These are phyloP conservation scores for Panellus pusillus DNA, from an alignment of 768 basidiomycete genomes.

Conservation along the genomic window DNA sequence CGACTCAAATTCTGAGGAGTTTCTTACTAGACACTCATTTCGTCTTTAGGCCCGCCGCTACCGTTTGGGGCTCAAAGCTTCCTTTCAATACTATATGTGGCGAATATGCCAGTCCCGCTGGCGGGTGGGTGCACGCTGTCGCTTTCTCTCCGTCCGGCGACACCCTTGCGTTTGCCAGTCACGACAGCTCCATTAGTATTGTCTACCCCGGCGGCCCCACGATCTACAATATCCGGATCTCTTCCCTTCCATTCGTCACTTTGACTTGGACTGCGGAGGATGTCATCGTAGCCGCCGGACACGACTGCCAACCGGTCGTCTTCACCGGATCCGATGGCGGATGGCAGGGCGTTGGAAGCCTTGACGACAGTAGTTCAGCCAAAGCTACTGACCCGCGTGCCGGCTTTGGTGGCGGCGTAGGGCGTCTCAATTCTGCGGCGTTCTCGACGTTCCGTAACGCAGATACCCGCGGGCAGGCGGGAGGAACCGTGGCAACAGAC, in stretches of 20 bases:
- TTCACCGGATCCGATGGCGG: slow-evolving; percentile 75
- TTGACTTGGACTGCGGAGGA: slow-evolving; percentile 86
- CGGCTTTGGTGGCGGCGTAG: slow-evolving; percentile 52
- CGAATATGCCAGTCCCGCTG: slow-evolving; percentile 84
- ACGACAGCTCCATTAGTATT: slow-evolving; percentile 91
- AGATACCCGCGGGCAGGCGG: slow-evolving; percentile 68
- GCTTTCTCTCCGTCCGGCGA: slow-evolving; percentile 98
- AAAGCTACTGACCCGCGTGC: slow-evolving; percentile 45
- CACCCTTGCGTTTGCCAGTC: slow-evolving; percentile 88
- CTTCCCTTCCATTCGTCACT: slow-evolving; percentile 79
- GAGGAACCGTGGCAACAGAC: slow-evolving; percentile 34
- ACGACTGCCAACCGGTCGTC: slow-evolving; percentile 94
- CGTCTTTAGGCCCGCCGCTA: slow-evolving; percentile 63
- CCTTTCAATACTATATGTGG: slow-evolving; percentile 98
- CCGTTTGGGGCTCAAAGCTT: slow-evolving; percentile 96
- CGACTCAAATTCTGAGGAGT: slow-evolving; percentile 17
- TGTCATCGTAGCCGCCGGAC: slow-evolving; percentile 86
- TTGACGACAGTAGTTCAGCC: slow-evolving; percentile 74
- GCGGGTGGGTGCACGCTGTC: slow-evolving; percentile 97
- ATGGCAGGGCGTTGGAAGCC: slow-evolving; percentile 78
- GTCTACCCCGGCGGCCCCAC: slow-evolving; percentile 85
- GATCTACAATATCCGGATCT: slow-evolving; percentile 71
- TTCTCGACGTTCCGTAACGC: slow-evolving; percentile 94
- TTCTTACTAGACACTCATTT: slow-evolving; percentile 5
- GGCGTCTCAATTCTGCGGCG: slow-evolving; percentile 87